A percentile compares a stretch with the other conserved stretches of the same genome.
These are phyloP conservation scores for Trichoderma sp. DNA, from an alignment of 2,329 filamentous ascomycete genomes.

Conservation along the genomic window DNA sequence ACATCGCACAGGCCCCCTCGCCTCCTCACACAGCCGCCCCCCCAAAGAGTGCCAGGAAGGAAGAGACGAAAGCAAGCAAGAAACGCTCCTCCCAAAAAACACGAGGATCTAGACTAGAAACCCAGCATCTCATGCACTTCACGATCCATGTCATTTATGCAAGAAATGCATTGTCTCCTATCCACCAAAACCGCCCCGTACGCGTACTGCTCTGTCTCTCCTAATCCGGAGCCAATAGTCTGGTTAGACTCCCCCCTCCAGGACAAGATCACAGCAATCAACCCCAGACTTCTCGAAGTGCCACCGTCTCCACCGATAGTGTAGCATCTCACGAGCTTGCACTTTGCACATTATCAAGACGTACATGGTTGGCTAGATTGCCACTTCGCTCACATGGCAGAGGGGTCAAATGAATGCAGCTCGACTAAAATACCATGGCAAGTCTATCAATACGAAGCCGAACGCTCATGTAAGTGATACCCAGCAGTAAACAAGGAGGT, in stretches of 20 bases:
- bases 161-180: no score
- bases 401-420: neutral
- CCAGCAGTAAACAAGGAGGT: neutral
- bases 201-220: no score
- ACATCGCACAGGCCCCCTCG: constrained; percentile 7
- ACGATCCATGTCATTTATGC: no score
- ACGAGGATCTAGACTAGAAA: no score
- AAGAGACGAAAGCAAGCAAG: no score
- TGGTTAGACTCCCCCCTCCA: no score
- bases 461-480: neutral
- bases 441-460: neutral
- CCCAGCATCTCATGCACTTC: no score
- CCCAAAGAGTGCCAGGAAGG: neutral
- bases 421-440: neutral
- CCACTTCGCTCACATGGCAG: neutral
- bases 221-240: no score
- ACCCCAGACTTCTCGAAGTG: no score
- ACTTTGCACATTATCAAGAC: neutral
- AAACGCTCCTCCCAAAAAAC: no score
- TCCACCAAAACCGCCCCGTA: no score
- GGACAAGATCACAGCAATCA: no score
- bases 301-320: neutral
- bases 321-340: neutral
- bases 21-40: constrained; percentile 7
- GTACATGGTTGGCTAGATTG: neutral